Evolutionary conservation across 805 yeast species (phyloP).

Genomic region (Teunomyces cretensis): DNA sequence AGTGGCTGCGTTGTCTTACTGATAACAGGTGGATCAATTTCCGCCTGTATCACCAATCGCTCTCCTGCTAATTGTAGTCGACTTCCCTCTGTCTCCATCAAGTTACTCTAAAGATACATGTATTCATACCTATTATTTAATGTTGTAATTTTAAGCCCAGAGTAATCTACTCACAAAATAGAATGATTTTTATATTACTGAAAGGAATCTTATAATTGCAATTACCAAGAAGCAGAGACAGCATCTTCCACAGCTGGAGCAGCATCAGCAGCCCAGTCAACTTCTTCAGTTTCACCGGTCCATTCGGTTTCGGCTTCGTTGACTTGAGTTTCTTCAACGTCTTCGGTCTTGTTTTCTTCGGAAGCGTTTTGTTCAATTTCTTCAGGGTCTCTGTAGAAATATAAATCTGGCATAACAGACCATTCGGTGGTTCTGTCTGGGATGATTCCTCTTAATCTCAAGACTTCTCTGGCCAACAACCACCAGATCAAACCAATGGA

Average conservation of each 20-base stretch:
- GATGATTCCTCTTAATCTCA: conserved; percentile 96
- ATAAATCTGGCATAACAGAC: conserved; percentile 99
- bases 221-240: conserved; percentile 55
- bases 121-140: conserved; percentile 4
- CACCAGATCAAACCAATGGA: conserved; percentile 99
- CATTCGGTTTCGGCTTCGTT: conserved; percentile 57
- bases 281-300: conserved; percentile 58
- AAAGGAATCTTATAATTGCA: conserved; percentile 6
- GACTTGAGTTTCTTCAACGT: conserved; percentile 60
- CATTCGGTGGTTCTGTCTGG: conserved; percentile 96
- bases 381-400: conserved; percentile 99
- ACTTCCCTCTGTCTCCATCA: too few species aligned
- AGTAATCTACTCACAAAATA: conserved; percentile 3
- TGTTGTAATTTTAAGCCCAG: conserved; percentile 8
- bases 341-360: conserved; percentile 54
- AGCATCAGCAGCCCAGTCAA: conserved; percentile 65
- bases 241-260: conserved; percentile 72
- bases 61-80: too few species aligned
- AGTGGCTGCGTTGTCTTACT: too few species aligned
- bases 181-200: conserved; percentile 3
- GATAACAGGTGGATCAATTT: too few species aligned
- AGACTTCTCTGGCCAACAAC: conserved; percentile 98
- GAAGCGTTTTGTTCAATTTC: conserved; percentile 85
- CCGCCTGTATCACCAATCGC: too few species aligned
- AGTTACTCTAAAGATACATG: conserved; percentile 1